Evolutionary conservation across 805 yeast genomes (phyloP).

Genomic region (Candida methanosorbosa): DNA sequence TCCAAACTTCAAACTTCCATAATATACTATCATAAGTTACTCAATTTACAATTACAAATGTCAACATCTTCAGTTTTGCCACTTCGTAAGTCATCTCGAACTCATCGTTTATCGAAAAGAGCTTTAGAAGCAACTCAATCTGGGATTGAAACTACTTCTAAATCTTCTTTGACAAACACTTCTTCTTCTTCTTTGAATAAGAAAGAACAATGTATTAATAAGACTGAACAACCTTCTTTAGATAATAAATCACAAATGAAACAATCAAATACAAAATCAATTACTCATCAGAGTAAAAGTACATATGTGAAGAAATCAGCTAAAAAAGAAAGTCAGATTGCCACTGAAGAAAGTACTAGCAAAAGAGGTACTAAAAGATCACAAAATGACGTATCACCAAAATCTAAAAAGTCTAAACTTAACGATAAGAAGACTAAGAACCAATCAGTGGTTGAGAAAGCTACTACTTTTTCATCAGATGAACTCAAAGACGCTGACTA

Average conservation of each 20-base stretch:
- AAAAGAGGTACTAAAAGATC: neutral
- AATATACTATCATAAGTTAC: neutral
- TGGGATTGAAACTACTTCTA: neutral
- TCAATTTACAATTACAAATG: neutral
- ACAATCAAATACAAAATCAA: neutral
- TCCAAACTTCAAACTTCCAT: neutral
- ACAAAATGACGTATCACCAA: no score
- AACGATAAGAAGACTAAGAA: neutral
- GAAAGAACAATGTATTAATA: neutral
- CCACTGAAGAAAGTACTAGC: no score
- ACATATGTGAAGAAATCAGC: no score
- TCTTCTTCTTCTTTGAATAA: neutral
- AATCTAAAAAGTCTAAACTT: no score
- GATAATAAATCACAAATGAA: neutral
- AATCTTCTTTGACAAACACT: neutral
- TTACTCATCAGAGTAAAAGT: neutral
- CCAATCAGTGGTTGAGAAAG: neutral
- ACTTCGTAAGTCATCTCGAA: slow-evolving; percentile 4
- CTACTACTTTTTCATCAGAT: neutral
- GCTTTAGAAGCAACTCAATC: slow-evolving; percentile 1
- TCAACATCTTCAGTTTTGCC: neutral
- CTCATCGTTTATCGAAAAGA: slow-evolving; percentile 1
- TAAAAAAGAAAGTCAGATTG: no score
- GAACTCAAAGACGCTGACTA: neutral
- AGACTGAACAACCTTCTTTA: neutral